Base-by-base conservation (phyloP, 2,329 filamentous ascomycete species). In the Acarospora socialis region DNA sequence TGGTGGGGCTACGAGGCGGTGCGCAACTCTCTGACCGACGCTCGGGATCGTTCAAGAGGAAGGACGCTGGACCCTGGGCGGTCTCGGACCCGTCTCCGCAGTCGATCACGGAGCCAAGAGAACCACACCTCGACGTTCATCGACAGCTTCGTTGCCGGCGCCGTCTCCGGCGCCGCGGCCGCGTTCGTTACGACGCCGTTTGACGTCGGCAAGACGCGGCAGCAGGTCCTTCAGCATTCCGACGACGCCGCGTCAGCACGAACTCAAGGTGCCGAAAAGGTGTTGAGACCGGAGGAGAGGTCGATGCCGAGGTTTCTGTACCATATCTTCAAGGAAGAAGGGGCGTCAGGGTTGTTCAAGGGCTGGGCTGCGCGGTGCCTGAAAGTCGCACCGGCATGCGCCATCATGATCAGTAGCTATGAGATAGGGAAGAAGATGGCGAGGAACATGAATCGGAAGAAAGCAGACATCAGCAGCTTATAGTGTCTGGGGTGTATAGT, bases 321-420 rank as follows among this genome's bases (percentile, higher is more conserved):
- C 65, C 83, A 93, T 46, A 95, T 98, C 31, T 92, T 87, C 61
- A 69, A 72, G 45, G 79, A 79, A 33, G 87, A 95, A 56, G 90
- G 90, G 2, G 52, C 74, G 10, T 52, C 70, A 1, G 90, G 90
- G 0, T 60, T 98, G 4, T 95, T 92, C 70, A 81, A 68, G 46
- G 90, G 90, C 25, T 94, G 86, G 82, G 77, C 83, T 15, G 84
- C 90, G 0, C 68, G 90, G 22, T 92, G 83, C 43, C 63, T 95
- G 38, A 95, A 95, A 54, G 86, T 98, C 4, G 87, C 90, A 1
- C 90, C 90, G 1, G 83, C 87, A 0, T 98, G 90, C 56, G 90
- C 90, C 17, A 95, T 98, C 52, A 98, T 98, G 90, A 95, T 98
- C 51, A 92, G 82, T 52, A 93, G 79, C 51, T 98, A 95, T 54